Evolutionary conservation across 1,139 yeast genomes (phyloP), one percentile per base, ranked within the genome.

Genomic region (Blastobotrys ciferrii): DNA sequence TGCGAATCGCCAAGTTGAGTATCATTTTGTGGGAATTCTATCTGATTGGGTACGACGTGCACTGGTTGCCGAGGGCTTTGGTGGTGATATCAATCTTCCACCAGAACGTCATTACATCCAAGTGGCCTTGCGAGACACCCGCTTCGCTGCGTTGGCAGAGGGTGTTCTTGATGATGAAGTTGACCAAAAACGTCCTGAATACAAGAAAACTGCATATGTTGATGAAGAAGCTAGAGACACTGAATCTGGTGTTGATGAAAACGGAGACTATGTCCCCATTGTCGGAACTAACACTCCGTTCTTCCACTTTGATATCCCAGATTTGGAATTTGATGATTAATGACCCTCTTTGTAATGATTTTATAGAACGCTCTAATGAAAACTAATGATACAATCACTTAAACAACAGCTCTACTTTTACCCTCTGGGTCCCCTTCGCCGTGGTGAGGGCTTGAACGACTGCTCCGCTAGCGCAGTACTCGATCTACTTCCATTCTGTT

Each of bases 1-100:
- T 61, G 87, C 95, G 36, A 91, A 87, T 62, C 74, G 85, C 52
- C 91, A 86, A 58, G 92, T 88, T 49, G 96, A 89, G 67, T 83
- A 83, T 70, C 97, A 91, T 66, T 89, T 91, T 64, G 81, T 87
- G 12, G 95, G 96, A 20, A 80, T 91, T 36, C 71, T 84, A 48
- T 82, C 87, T 49, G 89, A 92, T 7, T 89, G 97, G 97, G 78
- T 87, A 49, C 80, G 88, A 62, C 77, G 94, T 60, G 87, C 84
- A 7, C 75, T 91, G 57, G 65, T 84, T 43, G 79, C 81, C 58
- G 83, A 84, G 50, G 95, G 95, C 1, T 89, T 89, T 68, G 97
- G 96, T 46, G 73, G 78, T 36, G 75, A 75, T 50, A 72, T 70
- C 25, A 76, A 74, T 18, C 54, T 47, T 2, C 49, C 47, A 11